Conservation (phyloP, 306 rosid species). For the Prunus kanzakura region DNA sequence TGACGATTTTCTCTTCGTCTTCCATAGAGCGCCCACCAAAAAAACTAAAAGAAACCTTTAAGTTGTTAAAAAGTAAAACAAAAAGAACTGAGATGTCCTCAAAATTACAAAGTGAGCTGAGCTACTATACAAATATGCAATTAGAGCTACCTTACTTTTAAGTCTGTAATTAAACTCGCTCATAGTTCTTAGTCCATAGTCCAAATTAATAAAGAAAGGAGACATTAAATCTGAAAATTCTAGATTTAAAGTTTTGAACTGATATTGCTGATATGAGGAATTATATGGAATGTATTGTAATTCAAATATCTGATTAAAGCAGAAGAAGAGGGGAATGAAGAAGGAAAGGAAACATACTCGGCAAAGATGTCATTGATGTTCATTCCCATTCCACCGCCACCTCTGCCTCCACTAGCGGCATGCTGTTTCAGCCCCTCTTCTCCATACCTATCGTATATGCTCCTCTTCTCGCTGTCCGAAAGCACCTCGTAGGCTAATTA, state of each 20-base stretch:
- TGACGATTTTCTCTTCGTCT: constrained; percentile 77
- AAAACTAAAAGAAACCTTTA: constrained; percentile 51
- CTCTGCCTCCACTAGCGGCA: constrained; percentile 87
- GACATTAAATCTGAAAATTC: background rate
- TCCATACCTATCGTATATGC: constrained; percentile 77
- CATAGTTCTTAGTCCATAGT: background rate
- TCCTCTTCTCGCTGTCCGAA: constrained; percentile 82
- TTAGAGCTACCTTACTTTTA: background rate
- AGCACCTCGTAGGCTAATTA: constrained; percentile 78
- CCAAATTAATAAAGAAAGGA: background rate
- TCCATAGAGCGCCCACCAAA: constrained; percentile 72
- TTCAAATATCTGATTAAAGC: background rate
- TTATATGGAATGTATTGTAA: background rate
- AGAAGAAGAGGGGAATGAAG: background rate
- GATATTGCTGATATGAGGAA: background rate
- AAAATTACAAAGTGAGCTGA: background rate
- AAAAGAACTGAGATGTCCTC: background rate
- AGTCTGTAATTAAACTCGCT: background rate
- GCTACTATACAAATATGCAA: background rate
- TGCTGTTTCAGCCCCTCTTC: constrained; percentile 99
- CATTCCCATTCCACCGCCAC: constrained; percentile 77
- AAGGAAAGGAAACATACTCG: constrained; percentile 46
- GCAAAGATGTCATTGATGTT: constrained; percentile 83
- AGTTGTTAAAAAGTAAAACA: background rate
- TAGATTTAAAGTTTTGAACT: background rate